Evolutionary conservation across 768 basidiomycete species (phyloP), one percentile per base, ranked within the genome.

Genomic region (Termitomyces heimii): DNA sequence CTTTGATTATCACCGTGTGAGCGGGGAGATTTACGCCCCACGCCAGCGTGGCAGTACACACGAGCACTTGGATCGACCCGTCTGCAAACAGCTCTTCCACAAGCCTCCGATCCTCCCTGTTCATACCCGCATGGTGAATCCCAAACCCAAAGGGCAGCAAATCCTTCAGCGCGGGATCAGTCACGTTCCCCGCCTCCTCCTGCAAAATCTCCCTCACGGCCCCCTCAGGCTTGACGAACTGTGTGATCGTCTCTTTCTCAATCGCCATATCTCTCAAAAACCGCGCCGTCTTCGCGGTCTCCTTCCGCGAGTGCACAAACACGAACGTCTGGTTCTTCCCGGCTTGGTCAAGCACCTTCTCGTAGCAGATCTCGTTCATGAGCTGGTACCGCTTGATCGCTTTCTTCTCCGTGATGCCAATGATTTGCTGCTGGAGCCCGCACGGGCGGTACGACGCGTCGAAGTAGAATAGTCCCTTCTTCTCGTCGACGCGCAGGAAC

Each of bases 21-120:
- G 95, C 96, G 3, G 97, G 97, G 0, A 98, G 76, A 68, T 99
- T 99, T 73, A 99, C 96, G 76, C 96, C 97, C 97, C 97, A 99
- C 0, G 97, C 97, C 37, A 99, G 86, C 2, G 96, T 98, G 5
- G 97, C 97, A 0, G 97, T 99, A 69, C 93, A 97, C 44, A 97
- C 93, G 26, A 99, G 78, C 0, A 98, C 95, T 68, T 96, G 94
- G 31, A 99, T 79, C 24, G 91, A 86, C 0, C 94, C 92, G 50
- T 96, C 92, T 10, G 85, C 85, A 69, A 99, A 99, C 10, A 98
- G 80, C 60, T 95, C 96, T 70, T 99, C 97, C 20, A 98, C 94
- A 10, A 91, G 81, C 10, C 83, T 85, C 67, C 97, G 88, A 59
- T 98, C 96, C 62, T 91, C 91, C 54, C 91, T 77, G 8, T 86